Conservation (phyloP, 495 filamentous ascomycete species). For the Bacidia rubella region DNA sequence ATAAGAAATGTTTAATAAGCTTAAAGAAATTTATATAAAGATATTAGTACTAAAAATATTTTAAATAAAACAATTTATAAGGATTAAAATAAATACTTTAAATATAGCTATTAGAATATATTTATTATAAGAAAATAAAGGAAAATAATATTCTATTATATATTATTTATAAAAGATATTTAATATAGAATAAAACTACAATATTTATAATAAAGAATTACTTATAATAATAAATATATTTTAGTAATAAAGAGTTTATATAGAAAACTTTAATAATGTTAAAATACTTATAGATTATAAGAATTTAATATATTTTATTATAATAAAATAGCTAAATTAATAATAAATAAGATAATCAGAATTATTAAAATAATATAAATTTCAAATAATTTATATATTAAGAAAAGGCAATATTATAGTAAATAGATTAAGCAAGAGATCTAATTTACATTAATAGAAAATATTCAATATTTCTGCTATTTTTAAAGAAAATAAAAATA, state of each 20-base stretch:
- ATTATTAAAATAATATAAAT: conserved; percentile 22
- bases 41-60: conserved; percentile 10
- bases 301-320: conserved; percentile 20
- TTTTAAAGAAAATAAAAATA: neutral
- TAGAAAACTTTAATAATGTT: conserved; percentile 8
- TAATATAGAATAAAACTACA: conserved; percentile 15
- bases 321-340: conserved; percentile 17
- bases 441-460: conserved; percentile 4
- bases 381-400: conserved; percentile 18
- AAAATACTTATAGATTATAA: conserved; percentile 17
- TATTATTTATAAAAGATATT: conserved; percentile 14
- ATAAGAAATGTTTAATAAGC: conserved; percentile 6
- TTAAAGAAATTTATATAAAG: conserved; percentile 11
- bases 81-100: conserved; percentile 15
- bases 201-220: conserved; percentile 20
- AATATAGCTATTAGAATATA: conserved; percentile 9
- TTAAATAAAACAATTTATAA: conserved; percentile 1
- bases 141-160: conserved; percentile 6
- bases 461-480: neutral
- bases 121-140: conserved; percentile 9
- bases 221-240: conserved; percentile 12
- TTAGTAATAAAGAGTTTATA: conserved; percentile 12
- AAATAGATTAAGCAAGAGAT: conserved; percentile 7
- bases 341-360: conserved; percentile 16
- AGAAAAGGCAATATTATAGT: conserved; percentile 8